Percentiles rank a stretch among this genome's conserved stretches.
phyloP scores from a whole-genome alignment of 2,329 filamentous ascomycete species.

The Arthrobotrys entomopaga region DNA sequence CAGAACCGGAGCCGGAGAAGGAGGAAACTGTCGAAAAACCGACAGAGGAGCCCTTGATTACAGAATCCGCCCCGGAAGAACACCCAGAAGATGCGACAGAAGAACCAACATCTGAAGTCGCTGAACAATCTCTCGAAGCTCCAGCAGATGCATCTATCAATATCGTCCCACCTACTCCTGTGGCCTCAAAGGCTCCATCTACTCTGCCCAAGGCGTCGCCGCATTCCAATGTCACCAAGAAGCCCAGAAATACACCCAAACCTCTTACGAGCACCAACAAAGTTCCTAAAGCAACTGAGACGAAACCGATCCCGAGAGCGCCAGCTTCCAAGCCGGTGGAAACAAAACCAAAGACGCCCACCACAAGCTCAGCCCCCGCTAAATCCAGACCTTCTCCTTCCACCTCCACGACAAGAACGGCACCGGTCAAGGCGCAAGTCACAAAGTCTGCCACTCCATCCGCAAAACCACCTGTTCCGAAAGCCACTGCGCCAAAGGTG shows the following conservation, averaged over 20 bases:
- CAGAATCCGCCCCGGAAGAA: constrained; percentile 14
- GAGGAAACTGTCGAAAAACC: constrained; percentile 32
- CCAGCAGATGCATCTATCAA: constrained; percentile 39
- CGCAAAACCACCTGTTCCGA: background rate
- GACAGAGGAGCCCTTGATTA: background rate
- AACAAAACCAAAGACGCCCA: constrained; percentile 27
- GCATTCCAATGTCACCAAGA: background rate
- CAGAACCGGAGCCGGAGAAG: constrained; percentile 3
- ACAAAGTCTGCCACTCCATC: constrained; percentile 19
- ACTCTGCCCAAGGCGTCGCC: constrained; percentile 2
- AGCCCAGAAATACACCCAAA: constrained; percentile 5
- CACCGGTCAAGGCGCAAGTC: constrained; percentile 15
- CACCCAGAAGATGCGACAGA: background rate
- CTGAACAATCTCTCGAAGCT: constrained; percentile 28
- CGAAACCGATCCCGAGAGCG: constrained; percentile 4
- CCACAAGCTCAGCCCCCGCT: constrained; percentile 10
- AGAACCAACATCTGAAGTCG: constrained; percentile 21
- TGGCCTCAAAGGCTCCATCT: constrained; percentile 16
- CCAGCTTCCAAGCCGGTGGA: constrained; percentile 26
- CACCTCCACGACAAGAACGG: constrained; percentile 17
- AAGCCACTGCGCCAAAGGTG: constrained; percentile 2
- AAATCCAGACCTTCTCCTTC: constrained; percentile 24
- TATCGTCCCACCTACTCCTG: constrained; percentile 45
- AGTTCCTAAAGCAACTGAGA: constrained; percentile 14
- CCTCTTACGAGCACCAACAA: constrained; percentile 1